Evolutionary conservation across 2,329 filamentous ascomycete species (phyloP).

Genomic region (Rutstroemia sp.): DNA sequence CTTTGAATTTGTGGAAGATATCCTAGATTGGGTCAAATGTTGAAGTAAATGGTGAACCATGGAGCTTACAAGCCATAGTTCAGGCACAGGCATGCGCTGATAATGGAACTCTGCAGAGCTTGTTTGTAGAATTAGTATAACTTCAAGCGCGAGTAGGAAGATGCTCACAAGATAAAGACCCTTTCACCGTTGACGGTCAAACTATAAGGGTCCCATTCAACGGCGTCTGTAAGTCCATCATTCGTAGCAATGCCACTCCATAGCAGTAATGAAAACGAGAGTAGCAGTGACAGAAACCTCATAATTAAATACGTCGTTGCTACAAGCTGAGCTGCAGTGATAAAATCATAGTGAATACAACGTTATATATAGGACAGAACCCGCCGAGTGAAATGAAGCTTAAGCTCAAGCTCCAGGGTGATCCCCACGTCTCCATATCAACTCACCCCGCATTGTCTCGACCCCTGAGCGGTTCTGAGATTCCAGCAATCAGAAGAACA

Average conservation of each 20-base stretch:
- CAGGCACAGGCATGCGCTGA: conserved; percentile 44
- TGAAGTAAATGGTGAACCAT: neutral
- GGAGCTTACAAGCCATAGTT: conserved; percentile 37
- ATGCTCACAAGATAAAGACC: conserved; percentile 36
- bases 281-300: conserved; percentile 20
- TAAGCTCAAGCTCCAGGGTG: neutral
- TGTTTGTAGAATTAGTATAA: conserved; percentile 6
- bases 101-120: conserved; percentile 43
- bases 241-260: conserved; percentile 29
- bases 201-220: conserved; percentile 46
- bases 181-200: conserved; percentile 41
- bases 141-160: too few relatives aligned
- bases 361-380: neutral
- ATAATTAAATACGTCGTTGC: conserved; percentile 9
- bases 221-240: conserved; percentile 36
- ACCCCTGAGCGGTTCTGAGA: neutral
- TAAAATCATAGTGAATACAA: neutral
- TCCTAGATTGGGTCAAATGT: conserved; percentile 31
- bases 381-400: neutral
- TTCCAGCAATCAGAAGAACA: conserved; percentile 8
- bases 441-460: conserved; percentile 1
- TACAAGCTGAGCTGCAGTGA: neutral
- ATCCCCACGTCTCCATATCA: neutral
- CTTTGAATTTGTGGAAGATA: conserved; percentile 46
- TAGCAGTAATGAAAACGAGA: conserved; percentile 18